Evolutionary conservation across 2,329 filamentous ascomycete species (phyloP).

Genomic region (Neurospora sp.): DNA sequence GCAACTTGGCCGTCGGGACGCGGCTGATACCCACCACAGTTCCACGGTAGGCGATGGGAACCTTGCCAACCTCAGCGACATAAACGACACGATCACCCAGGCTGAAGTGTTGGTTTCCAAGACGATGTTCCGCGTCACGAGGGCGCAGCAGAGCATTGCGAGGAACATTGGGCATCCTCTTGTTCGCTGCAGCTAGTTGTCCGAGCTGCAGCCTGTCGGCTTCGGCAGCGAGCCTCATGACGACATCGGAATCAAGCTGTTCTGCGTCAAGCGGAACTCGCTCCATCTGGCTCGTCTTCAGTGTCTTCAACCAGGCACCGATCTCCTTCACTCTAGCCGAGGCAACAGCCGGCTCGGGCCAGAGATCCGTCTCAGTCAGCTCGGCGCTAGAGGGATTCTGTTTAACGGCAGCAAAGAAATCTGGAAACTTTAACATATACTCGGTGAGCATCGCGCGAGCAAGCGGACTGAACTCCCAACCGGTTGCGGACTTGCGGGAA

Average conservation of each 20-base stretch:
- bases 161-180: slow-evolving; percentile 71
- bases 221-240: slow-evolving; percentile 67
- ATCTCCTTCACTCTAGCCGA: slow-evolving; percentile 86
- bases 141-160: slow-evolving; percentile 84
- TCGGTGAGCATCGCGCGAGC: slow-evolving; percentile 71
- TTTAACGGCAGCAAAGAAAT: slow-evolving; percentile 87
- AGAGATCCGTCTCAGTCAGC: slow-evolving; percentile 78
- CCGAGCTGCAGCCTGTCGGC: slow-evolving; percentile 51
- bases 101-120: slow-evolving; percentile 72
- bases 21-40: slow-evolving; percentile 93
- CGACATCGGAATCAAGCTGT: slow-evolving; percentile 86
- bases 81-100: slow-evolving; percentile 91
- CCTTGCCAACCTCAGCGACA: slow-evolving; percentile 84
- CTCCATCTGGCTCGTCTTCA: slow-evolving; percentile 87
- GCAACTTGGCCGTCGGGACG: slow-evolving; percentile 68
- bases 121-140: slow-evolving; percentile 86
- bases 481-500: slow-evolving; percentile 72
- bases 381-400: slow-evolving; percentile 78
- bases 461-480: slow-evolving; percentile 91
- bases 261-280: slow-evolving; percentile 93
- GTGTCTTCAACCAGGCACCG: slow-evolving; percentile 80
- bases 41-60: slow-evolving; percentile 83
- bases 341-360: slow-evolving; percentile 61
- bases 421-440: slow-evolving; percentile 91
- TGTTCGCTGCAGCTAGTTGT: slow-evolving; percentile 45